Conservation (phyloP, 768 basidiomycete species). For the Boletus subcaerulescens region DNA sequence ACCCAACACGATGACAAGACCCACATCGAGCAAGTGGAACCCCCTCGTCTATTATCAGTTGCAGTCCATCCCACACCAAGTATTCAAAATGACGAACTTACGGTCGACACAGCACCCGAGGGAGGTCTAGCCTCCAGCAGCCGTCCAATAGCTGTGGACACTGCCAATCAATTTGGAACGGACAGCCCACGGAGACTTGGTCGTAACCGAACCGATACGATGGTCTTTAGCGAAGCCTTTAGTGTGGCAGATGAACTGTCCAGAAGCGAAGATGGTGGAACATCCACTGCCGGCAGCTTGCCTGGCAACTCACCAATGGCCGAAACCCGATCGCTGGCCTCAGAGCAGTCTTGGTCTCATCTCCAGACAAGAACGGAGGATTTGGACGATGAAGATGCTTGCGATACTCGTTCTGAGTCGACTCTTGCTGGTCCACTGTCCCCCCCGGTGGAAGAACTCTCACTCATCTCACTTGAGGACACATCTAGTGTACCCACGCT, state of each 20-base stretch:
- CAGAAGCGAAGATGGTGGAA: constrained; percentile 12
- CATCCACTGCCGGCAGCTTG: neutral
- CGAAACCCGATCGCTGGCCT: constrained; percentile 10
- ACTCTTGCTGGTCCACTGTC: constrained; percentile 19
- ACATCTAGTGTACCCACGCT: neutral
- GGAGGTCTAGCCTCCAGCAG: constrained; percentile 6
- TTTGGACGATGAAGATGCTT: constrained; percentile 23
- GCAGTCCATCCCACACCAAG: constrained; percentile 33
- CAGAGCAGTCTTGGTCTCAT: constrained; percentile 11
- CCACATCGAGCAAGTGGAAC: constrained; percentile 34
- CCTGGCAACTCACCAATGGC: constrained; percentile 9
- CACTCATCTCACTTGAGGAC: constrained; percentile 27
- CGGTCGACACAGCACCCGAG: constrained; percentile 4
- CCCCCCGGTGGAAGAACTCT: constrained; percentile 27
- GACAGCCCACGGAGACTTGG: constrained; percentile 48
- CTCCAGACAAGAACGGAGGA: constrained; percentile 16
- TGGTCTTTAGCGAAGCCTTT: constrained; percentile 57
- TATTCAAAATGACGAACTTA: constrained; percentile 11
- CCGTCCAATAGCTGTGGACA: constrained; percentile 22
- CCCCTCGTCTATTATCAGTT: constrained; percentile 40
- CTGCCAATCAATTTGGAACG: constrained; percentile 12
- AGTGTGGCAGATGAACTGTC: constrained; percentile 40
- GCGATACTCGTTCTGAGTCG: constrained; percentile 22
- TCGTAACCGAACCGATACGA: constrained; percentile 67
- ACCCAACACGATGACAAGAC: constrained; percentile 28